Evolutionary conservation across 495 filamentous ascomycete genomes (phyloP), one percentile per base, ranked within the genome.

Genomic region (Chaetomium cochliodes): DNA sequence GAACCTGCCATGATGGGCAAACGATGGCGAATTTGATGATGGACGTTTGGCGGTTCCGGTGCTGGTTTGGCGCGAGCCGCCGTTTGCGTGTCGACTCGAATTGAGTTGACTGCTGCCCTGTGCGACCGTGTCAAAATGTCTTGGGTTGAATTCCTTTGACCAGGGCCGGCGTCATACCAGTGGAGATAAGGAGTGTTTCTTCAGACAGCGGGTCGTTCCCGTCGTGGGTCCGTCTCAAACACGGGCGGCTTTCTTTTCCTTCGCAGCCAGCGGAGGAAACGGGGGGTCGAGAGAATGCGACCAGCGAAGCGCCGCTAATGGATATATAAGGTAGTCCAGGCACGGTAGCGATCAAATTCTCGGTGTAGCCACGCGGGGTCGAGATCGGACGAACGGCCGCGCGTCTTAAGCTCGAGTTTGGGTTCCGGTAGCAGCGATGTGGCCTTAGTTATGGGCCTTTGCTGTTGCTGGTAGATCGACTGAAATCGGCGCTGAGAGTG

Each of bases 121-220:
- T 65, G 59, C 33, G 50, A 57, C 60, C 51, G 67, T 72, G 67
- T 74, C 64, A 72, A 66, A 66, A 64, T 64, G 69, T 70, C 65
- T 70, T 64, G 65, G 56, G 54, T 52, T 25, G 65, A 67, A 67
- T 69, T 70, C 71, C 73, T 61, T 65, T 49, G 69, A 53, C 57
- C 52, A 52, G 65, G 65, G 60, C 67, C 65, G 66, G 72, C 71
- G 67, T 73, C 69, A 73, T 74, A 71, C 72, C 68, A 73, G 65
- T 67, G 60, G 65, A 23, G 70, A 72, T 67, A 70, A 70, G 66
- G 58, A 62, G 62, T 15, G 33, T 47, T 65, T 59, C 30, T 61
- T 67, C 59, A 64, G 60, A 67, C 66, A 69, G 64, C 44, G 57
- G 67, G 33, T 66, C 60, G 42, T 30, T 67, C 22, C 44, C 50